Base-by-base conservation (phyloP, 2,329 filamentous ascomycete genomes). In the Leptographium galeiforme region DNA sequence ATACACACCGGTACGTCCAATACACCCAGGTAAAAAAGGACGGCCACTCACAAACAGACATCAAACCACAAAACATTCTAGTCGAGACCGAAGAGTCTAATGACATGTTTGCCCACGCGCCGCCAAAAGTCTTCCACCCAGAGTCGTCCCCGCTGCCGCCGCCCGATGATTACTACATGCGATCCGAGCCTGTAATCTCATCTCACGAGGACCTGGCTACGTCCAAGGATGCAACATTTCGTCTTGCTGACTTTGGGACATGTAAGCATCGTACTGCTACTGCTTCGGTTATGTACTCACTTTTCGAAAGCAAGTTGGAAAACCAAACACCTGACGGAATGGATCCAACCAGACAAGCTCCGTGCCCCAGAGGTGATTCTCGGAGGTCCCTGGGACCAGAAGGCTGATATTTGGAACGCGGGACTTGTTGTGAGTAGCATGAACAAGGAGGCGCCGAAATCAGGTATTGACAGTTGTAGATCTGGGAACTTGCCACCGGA, bases 1-100 rank as follows among this genome's bases (percentile, higher is more conserved):
- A 52, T 55, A 14, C 47, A 55, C 6, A 53, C 53, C 6, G 48
- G 48, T 19, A 25, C 13, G 48, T 12, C 6, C 12, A 13, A 39
- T 14, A 19, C 1, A 50, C 32, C 11, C 12, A 16, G 16, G 48
- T 12, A 6, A 34, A 1, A 1, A 33, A 47, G 12, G 40, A 8
- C 11, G 2, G 16, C 34, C 32, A 41, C 48, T 16, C n/a, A 50
- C 36, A 25, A 39, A 19, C 6, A 34, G 54, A 55, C 19, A 53
- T 55, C 32, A 53, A 55, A 19, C 54, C 54, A 6, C 4, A 8
- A n/a, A 55, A 53, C 48, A 55, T 55, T 6, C 41, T 53, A 2
- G 3, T 51, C n/a, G 54, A 55, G 8, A 53, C 54, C 8, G n/a
- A 41, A 30, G 54, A 36, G 41, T 14, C 41, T 1, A 38, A 30